A percentile compares a stretch with the other conserved stretches of the same genome.
These are phyloP conservation scores for Kazachstania bromeliacearum DNA, from an alignment of 805 yeast genomes.

Conservation along the genomic window DNA sequence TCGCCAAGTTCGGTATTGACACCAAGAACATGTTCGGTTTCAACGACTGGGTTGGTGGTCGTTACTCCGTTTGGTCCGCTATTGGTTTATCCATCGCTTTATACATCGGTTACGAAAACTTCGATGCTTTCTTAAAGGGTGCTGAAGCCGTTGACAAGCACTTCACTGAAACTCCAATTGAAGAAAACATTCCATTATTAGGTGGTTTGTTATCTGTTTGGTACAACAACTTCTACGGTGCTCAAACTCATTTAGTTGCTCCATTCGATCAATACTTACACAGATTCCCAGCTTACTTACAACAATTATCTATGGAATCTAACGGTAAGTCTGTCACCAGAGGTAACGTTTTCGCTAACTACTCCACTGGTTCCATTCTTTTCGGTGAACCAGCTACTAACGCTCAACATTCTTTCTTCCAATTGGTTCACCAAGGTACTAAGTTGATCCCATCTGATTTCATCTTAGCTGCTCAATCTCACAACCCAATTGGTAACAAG, in stretches of 20 bases:
- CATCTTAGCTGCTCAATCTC: constrained; percentile 93
- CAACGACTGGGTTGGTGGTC: constrained; percentile 98
- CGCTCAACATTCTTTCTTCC: constrained; percentile 99
- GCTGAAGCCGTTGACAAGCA: constrained; percentile 96
- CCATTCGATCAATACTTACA: constrained; percentile 98
- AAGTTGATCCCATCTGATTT: constrained; percentile 95
- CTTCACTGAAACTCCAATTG: constrained; percentile 74
- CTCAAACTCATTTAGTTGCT: constrained; percentile 96
- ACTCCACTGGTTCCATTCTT: constrained; percentile 90
- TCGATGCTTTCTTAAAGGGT: constrained; percentile 86
- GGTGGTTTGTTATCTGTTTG: constrained; percentile 94
- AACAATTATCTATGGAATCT: constrained; percentile 97
- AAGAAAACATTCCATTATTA: constrained; percentile 81
- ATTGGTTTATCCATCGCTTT: constrained; percentile 93
- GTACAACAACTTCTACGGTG: constrained; percentile 97
- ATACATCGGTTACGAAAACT: constrained; percentile 92
- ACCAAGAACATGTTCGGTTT: constrained; percentile 97
- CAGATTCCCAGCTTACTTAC: constrained; percentile 98
- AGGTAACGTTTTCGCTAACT: constrained; percentile 81
- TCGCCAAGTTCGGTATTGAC: constrained; percentile 92
- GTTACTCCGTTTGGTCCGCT: constrained; percentile 99
- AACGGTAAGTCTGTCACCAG: constrained; percentile 97
- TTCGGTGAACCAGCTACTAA: constrained; percentile 99
- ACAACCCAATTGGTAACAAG: constrained; percentile 91
- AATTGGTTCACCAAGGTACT: constrained; percentile 97